Evolutionary conservation across 257 asterid genomes (phyloP).

Genomic region (Schizonepeta tenuifolia): DNA sequence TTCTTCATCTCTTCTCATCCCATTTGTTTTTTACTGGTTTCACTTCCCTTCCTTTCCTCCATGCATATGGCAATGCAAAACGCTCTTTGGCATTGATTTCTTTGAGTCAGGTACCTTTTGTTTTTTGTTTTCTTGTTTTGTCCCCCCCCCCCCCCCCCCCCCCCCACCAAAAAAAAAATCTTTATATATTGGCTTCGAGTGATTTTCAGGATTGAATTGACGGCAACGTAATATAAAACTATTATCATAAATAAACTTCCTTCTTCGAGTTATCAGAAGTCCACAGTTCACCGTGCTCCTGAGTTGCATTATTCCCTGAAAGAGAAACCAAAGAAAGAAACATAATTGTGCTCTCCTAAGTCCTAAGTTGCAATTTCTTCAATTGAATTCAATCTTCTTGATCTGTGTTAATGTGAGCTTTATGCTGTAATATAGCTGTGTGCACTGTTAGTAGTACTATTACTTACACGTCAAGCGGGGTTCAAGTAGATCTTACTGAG

Average conservation of each 20-base stretch:
- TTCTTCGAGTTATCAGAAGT: constrained; percentile 27
- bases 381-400: constrained; percentile 22
- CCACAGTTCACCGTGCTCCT: constrained; percentile 9
- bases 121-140: neutral
- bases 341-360: constrained; percentile 13
- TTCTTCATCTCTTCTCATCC: constrained; percentile 22
- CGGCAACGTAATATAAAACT: neutral
- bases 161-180: no score
- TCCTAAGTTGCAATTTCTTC: constrained; percentile 15
- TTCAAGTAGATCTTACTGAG: constrained; percentile 10
- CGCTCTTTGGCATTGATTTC: constrained; percentile 23
- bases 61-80: constrained; percentile 32
- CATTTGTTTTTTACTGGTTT: constrained; percentile 25
- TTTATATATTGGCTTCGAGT: constrained; percentile 21
- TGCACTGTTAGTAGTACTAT: neutral
- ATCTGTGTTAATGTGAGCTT: constrained; percentile 26
- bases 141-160: no score
- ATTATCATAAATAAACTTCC: neutral
- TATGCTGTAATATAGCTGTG: constrained; percentile 12
- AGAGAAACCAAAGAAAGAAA: neutral
- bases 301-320: constrained; percentile 5
- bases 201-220: constrained; percentile 14
- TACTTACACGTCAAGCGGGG: neutral
- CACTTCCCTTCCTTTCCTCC: constrained; percentile 29
- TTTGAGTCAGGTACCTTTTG: constrained; percentile 30